phyloP scores from a whole-genome alignment of 177 flowering plant species.

The Vitis hybrid region DNA sequence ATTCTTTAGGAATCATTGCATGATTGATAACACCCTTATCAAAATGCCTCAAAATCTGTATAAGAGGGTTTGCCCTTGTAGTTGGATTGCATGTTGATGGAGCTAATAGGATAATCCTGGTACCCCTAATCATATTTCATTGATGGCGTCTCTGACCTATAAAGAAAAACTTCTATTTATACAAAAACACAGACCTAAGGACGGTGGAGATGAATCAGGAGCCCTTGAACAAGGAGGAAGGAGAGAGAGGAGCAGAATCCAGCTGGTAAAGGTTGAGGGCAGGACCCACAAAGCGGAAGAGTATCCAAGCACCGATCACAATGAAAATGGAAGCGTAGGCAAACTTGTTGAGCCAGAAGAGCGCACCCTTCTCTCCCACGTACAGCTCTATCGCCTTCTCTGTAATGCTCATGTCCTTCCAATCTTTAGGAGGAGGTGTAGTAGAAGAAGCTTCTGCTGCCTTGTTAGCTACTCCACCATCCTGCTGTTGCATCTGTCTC shows the following conservation, averaged over 20 bases:
- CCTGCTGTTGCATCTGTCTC: slow-evolving; percentile 22
- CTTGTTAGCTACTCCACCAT: slow-evolving; percentile 6
- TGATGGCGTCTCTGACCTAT: too few relatives aligned
- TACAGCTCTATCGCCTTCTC: slow-evolving; percentile 82
- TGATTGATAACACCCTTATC: too few relatives aligned
- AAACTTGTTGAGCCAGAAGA: slow-evolving; percentile 92
- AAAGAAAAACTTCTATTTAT: too few relatives aligned
- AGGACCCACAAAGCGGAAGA: slow-evolving; percentile 85
- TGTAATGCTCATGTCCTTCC: slow-evolving; percentile 75
- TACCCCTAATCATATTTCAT: too few relatives aligned
- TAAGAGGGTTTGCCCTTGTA: too few relatives aligned
- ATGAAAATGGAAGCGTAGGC: slow-evolving; percentile 90
- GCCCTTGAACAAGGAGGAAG: slow-evolving; percentile 51
- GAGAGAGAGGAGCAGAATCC: slow-evolving; percentile 66
- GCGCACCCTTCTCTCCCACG: slow-evolving; percentile 76
- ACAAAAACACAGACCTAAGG: too few relatives aligned
- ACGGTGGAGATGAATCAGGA: slow-evolving; percentile 2
- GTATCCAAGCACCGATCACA: slow-evolving; percentile 80
- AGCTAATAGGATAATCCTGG: too few relatives aligned
- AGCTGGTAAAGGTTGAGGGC: slow-evolving; percentile 79
- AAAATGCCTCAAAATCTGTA: too few relatives aligned
- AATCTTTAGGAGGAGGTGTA: slow-evolving; percentile 37
- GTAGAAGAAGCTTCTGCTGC: slow-evolving; percentile 5
- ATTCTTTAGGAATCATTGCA: not conserved
- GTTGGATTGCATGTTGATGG: too few relatives aligned